Evolutionary conservation across 441 rosid genomes (phyloP).

Genomic region (Aleurites moluccanus): DNA sequence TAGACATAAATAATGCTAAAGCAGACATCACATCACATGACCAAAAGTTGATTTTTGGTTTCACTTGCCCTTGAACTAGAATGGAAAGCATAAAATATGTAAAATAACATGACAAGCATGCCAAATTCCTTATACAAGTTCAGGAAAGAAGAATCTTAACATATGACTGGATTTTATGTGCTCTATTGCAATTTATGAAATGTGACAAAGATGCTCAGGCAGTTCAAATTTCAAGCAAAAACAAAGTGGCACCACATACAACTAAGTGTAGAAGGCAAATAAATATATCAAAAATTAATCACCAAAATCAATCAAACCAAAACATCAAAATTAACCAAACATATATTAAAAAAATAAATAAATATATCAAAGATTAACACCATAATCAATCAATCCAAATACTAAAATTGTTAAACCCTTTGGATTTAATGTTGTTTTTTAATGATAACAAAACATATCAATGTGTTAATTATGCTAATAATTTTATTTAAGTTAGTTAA

Average conservation of each 20-base stretch:
- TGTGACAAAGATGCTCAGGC: neutral
- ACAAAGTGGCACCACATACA: neutral
- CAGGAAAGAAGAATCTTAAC: neutral
- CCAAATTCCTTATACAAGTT: neutral
- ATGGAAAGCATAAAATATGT: neutral
- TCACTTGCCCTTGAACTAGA: neutral
- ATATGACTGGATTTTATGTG: neutral
- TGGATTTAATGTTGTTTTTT: no score
- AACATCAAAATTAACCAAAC: no score
- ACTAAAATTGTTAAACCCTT: no score
- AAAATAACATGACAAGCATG: neutral
- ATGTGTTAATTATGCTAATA: no score
- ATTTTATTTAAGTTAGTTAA: no score
- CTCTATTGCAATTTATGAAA: neutral
- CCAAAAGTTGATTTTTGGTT: neutral
- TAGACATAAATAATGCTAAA: neutral
- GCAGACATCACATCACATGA: neutral
- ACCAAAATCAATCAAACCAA: no score
- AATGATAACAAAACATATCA: no score
- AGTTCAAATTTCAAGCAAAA: neutral
- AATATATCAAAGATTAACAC: no score
- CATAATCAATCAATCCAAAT: no score
- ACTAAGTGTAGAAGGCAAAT: slow-evolving; percentile 18
- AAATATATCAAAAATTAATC: no score
- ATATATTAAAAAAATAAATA: no score